Conservation (phyloP, 2,329 filamentous ascomycete species). For the Colletotrichum gloeosporioides region DNA sequence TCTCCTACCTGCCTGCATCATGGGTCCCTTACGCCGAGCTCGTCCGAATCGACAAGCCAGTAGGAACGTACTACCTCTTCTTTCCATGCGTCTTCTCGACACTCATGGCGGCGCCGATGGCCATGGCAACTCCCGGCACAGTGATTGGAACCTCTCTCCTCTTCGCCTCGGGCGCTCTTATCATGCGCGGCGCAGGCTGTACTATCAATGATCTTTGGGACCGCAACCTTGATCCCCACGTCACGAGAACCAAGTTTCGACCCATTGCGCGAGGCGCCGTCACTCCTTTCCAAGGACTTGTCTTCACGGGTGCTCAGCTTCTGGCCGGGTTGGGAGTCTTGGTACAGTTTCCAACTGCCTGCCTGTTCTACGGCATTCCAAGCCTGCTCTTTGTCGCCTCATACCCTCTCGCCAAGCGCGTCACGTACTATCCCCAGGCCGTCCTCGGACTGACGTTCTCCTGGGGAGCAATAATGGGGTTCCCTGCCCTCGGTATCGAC, state of each 20-base stretch:
- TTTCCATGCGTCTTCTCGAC: constrained; percentile 88
- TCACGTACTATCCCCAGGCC: constrained; percentile 87
- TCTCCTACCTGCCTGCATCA: constrained; percentile 71
- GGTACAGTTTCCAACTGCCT: constrained; percentile 75
- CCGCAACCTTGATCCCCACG: constrained; percentile 82
- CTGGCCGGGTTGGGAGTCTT: constrained; percentile 76
- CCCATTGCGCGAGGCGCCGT: constrained; percentile 83
- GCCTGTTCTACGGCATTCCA: constrained; percentile 79
- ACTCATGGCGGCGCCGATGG: constrained; percentile 76
- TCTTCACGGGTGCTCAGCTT: constrained; percentile 78
- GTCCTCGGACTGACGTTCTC: constrained; percentile 86
- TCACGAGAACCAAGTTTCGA: constrained; percentile 75
- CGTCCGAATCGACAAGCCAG: constrained; percentile 80
- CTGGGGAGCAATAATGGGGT: constrained; percentile 89
- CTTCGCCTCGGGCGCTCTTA: constrained; percentile 77
- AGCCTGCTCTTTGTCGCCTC: constrained; percentile 74
- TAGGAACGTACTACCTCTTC: constrained; percentile 84
- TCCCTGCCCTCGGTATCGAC: constrained; percentile 81
- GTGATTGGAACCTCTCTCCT: constrained; percentile 70
- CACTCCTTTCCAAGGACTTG: constrained; percentile 71
- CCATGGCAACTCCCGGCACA: constrained; percentile 61
- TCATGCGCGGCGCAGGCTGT: constrained; percentile 89
- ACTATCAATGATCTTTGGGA: constrained; percentile 93
- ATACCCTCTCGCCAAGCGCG: constrained; percentile 84
- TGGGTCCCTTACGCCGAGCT: constrained; percentile 85